Evolutionary conservation across 768 basidiomycete genomes (phyloP).

Genomic region (Suillus subluteus): DNA sequence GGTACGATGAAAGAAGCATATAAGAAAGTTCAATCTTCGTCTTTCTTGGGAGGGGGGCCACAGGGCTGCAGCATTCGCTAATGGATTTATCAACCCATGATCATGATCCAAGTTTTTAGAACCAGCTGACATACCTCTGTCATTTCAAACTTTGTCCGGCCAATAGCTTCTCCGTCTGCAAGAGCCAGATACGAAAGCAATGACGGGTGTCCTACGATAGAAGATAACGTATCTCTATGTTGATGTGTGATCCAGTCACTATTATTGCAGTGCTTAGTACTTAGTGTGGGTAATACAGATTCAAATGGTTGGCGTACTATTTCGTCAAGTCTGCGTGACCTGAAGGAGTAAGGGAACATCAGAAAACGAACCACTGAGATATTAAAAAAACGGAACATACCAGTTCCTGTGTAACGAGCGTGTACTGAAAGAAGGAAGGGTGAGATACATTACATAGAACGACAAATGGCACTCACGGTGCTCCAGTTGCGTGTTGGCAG

Average conservation of each 20-base stretch:
- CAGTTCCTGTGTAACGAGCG: conserved; percentile 94
- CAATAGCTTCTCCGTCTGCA: conserved; percentile 93
- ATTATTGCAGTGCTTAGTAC: conserved; percentile 36
- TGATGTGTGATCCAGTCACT: conserved; percentile 99
- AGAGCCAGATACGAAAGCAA: conserved; percentile 87
- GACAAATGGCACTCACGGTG: conserved; percentile 66
- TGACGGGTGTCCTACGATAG: conserved; percentile 90
- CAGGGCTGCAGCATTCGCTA: conserved; percentile 96
- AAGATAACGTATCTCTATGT: conserved; percentile 92
- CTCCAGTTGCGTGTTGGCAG: conserved; percentile 94
- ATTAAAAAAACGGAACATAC: conserved; percentile 44
- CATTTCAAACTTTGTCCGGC: conserved; percentile 91
- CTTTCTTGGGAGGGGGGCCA: conserved; percentile 88
- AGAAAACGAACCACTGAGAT: conserved; percentile 12
- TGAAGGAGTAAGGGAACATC: conserved; percentile 32
- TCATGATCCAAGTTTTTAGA: conserved; percentile 29
- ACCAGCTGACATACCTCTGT: conserved; percentile 66
- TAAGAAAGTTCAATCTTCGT: conserved; percentile 60
- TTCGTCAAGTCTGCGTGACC: conserved; percentile 97
- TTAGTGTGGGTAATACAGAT: conserved; percentile 19
- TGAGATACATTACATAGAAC: conserved; percentile 15
- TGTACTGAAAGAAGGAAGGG: conserved; percentile 62
- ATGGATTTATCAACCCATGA: conserved; percentile 5
- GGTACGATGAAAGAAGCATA: background rate
- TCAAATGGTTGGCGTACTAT: conserved; percentile 64